A percentile compares a stretch with the other conserved stretches of the same genome.
phyloP scores from a whole-genome alignment of 257 asterid genomes.

The Ligustrum vulgare region DNA sequence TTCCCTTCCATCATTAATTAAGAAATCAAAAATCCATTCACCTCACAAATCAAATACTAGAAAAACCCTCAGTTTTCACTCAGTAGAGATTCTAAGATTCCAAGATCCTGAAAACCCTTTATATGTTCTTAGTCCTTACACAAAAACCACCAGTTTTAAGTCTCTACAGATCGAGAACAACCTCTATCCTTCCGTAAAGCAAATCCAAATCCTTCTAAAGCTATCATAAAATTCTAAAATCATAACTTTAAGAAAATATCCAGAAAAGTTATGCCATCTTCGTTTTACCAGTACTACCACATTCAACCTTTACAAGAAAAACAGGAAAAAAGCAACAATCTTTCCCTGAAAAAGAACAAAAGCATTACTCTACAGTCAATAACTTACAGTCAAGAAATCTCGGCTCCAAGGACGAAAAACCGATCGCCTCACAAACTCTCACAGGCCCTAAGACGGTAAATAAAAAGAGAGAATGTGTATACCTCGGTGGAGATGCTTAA shows the following conservation, averaged over 20 bases:
- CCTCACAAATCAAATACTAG: slow-evolving; percentile 1
- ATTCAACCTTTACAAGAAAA: neutral
- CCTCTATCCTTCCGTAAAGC: neutral
- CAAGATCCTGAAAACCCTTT: slow-evolving; percentile 24
- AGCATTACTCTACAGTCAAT: neutral
- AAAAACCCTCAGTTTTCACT: slow-evolving; percentile 7
- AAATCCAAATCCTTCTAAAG: slow-evolving; percentile 6
- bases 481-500: neutral
- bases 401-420: neutral
- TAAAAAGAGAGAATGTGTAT: neutral
- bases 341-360: slow-evolving; percentile 7
- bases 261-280: neutral
- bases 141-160: neutral
- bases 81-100: slow-evolving; percentile 6
- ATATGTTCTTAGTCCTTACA: too few relatives aligned
- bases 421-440: neutral
- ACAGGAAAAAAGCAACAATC: slow-evolving; percentile 22
- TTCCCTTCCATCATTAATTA: slow-evolving; percentile 31
- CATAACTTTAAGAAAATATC: neutral
- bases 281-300: neutral
- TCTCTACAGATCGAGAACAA: slow-evolving; percentile 10
- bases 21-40: slow-evolving; percentile 1
- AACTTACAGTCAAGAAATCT: slow-evolving; percentile 27
- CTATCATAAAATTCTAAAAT: slow-evolving; percentile 15
- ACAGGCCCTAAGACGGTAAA: neutral